These are phyloP conservation scores for Aspergillus puulaauensis DNA, from an alignment of 2,329 filamentous ascomycete species.

Conservation along the genomic window DNA sequence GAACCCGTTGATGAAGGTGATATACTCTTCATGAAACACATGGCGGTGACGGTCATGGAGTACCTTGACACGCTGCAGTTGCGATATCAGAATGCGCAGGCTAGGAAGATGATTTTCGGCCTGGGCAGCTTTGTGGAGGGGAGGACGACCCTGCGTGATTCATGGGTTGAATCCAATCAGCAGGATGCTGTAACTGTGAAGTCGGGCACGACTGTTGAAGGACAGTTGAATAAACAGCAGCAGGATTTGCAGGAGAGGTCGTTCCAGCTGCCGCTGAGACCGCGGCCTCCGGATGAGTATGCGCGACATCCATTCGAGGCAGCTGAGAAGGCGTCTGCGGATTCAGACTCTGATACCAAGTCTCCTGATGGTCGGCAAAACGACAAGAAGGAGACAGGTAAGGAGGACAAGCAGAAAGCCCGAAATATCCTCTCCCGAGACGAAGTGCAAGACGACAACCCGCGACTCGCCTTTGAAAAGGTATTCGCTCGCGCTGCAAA, in stretches of 20 bases:
- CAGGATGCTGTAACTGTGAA: too few relatives aligned
- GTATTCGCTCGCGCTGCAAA: slow-evolving; percentile 19
- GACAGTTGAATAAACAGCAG: too few relatives aligned
- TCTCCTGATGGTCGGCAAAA: neutral
- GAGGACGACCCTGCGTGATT: slow-evolving; percentile 12
- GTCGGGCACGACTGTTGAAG: too few relatives aligned
- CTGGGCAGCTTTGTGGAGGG: slow-evolving; percentile 22
- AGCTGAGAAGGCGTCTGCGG: too few relatives aligned
- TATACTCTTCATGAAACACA: slow-evolving; percentile 12
- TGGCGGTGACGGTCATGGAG: slow-evolving; percentile 22
- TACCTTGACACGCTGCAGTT: slow-evolving; percentile 19
- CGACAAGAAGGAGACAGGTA: neutral
- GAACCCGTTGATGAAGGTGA: neutral
- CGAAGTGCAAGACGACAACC: too few relatives aligned
- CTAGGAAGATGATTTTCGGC: slow-evolving; percentile 22
- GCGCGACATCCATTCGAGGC: too few relatives aligned
- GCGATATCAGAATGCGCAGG: slow-evolving; percentile 22
- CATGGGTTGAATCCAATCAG: too few relatives aligned
- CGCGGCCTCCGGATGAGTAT: too few relatives aligned
- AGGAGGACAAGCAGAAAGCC: too few relatives aligned
- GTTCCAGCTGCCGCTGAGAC: too few relatives aligned
- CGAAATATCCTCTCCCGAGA: too few relatives aligned
- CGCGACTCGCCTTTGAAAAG: neutral
- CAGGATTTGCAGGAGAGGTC: too few relatives aligned
- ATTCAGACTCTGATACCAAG: neutral